A percentile compares a stretch with the other conserved stretches of the same genome.
These are phyloP conservation scores for Actinomortierella wolfii DNA, from an alignment of 371 early-diverging fungal species.

Conservation along the genomic window DNA sequence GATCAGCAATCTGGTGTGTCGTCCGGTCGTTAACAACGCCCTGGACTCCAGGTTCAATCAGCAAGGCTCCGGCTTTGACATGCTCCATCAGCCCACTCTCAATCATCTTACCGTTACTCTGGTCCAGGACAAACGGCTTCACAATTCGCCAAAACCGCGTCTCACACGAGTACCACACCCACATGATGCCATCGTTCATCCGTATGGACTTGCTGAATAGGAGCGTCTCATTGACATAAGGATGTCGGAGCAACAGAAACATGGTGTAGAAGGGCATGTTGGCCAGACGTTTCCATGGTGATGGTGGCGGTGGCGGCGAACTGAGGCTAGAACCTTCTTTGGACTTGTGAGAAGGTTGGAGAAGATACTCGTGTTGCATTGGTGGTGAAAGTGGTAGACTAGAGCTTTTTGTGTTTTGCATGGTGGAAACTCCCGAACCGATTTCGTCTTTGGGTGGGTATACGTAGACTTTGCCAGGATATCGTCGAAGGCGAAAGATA, in stretches of 20 bases:
- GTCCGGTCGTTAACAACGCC: constrained; percentile 18
- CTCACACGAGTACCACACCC: constrained; percentile 34
- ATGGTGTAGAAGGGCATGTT: constrained; percentile 37
- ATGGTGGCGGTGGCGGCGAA: constrained; percentile 7
- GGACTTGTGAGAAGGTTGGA: too few relatives aligned
- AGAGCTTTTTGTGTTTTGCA: too few relatives aligned
- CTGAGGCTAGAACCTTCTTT: too few relatives aligned
- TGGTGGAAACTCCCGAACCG: too few relatives aligned
- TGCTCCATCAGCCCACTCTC: constrained; percentile 28
- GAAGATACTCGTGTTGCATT: too few relatives aligned
- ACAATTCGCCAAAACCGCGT: constrained; percentile 29
- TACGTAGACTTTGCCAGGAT: constrained; percentile 35
- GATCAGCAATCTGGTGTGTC: constrained; percentile 19
- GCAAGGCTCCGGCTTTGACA: constrained; percentile 22
- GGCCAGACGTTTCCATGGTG: constrained; percentile 25
- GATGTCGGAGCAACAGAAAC: constrained; percentile 15
- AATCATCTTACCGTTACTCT: constrained; percentile 27
- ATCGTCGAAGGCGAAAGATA: constrained; percentile 38
- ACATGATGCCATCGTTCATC: constrained; percentile 39
- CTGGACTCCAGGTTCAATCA: constrained; percentile 30
- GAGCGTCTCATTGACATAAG: constrained; percentile 13
- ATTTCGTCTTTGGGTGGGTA: constrained; percentile 17
- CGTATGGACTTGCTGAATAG: constrained; percentile 25
- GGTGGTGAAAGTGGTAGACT: too few relatives aligned
- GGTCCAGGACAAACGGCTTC: constrained; percentile 32